Conservation (phyloP, 352 stramenopile genomes). For the Phytophthora pinifolia region DNA sequence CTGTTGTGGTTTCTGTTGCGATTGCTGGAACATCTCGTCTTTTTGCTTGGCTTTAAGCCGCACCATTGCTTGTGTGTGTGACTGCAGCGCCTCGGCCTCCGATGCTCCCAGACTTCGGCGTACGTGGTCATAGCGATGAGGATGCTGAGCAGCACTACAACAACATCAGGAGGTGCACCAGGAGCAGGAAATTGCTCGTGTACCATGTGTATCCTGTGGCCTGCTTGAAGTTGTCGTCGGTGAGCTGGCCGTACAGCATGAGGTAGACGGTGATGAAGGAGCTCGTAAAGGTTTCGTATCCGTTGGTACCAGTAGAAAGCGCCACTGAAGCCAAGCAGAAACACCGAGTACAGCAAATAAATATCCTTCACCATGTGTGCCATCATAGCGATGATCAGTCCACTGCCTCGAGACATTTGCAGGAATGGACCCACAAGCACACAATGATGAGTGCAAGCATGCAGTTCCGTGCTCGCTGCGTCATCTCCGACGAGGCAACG, state of each 20-base stretch:
- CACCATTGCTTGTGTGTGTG: slow-evolving; percentile 53
- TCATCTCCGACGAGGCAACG: slow-evolving; percentile 21
- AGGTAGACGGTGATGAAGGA: slow-evolving; percentile 74
- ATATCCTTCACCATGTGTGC: slow-evolving; percentile 70
- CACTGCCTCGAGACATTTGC: slow-evolving; percentile 56
- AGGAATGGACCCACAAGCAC: slow-evolving; percentile 78
- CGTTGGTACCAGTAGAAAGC: slow-evolving; percentile 60
- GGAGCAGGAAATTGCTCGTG: slow-evolving; percentile 52
- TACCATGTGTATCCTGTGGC: slow-evolving; percentile 45
- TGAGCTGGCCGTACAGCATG: slow-evolving; percentile 73
- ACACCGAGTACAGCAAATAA: slow-evolving; percentile 69
- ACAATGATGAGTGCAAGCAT: slow-evolving; percentile 57
- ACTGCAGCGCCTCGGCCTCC: slow-evolving; percentile 54
- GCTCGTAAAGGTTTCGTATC: slow-evolving; percentile 61
- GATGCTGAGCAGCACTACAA: slow-evolving; percentile 72
- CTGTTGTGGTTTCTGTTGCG: slow-evolving; percentile 23
- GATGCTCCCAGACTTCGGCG: slow-evolving; percentile 57
- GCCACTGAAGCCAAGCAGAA: slow-evolving; percentile 69
- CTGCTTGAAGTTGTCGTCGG: slow-evolving; percentile 45
- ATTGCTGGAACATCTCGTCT: slow-evolving; percentile 6
- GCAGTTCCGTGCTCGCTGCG: slow-evolving; percentile 40
- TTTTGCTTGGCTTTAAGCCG: slow-evolving; percentile 33
- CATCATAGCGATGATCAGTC: slow-evolving; percentile 80
- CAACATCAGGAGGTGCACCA: slow-evolving; percentile 53
- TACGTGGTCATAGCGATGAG: slow-evolving; percentile 76